Percentiles rank a stretch among this genome's conserved stretches.
Conservation (phyloP, 805 yeast genomes). For the Wickerhamiella siamensis region DNA sequence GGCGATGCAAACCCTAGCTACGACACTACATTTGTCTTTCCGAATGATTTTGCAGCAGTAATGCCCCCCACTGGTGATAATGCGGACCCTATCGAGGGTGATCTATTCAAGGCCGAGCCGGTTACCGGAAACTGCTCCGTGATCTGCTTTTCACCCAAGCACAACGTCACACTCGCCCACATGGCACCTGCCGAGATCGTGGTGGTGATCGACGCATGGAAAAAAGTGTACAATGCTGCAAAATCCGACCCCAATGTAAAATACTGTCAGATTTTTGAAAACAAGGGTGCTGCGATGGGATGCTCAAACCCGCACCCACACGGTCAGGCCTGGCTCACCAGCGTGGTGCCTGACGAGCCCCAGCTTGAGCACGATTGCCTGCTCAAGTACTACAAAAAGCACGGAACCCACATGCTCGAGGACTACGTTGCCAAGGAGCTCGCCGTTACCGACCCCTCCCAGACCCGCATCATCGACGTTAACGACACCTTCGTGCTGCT, state of each 20-base stretch:
- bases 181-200: constrained; percentile 35
- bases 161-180: constrained; percentile 48
- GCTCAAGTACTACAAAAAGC: constrained; percentile 31
- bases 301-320: constrained; percentile 75
- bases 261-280: constrained; percentile 61
- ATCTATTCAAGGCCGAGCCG: constrained; percentile 40
- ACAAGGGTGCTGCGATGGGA: constrained; percentile 70
- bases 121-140: constrained; percentile 58
- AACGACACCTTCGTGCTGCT: constrained; percentile 53
- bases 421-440: constrained; percentile 49
- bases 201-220: constrained; percentile 49
- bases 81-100: constrained; percentile 22
- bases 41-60: constrained; percentile 62
- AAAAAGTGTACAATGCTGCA: constrained; percentile 34
- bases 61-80: constrained; percentile 19
- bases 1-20: constrained; percentile 47
- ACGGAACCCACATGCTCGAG: constrained; percentile 38
- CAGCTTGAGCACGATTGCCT: constrained; percentile 40
- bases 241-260: constrained; percentile 28
- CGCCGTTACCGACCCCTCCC: constrained; percentile 13
- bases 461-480: constrained; percentile 38
- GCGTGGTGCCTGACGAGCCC: constrained; percentile 52
- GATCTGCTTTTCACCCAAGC: constrained; percentile 59
- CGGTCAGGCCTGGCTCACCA: constrained; percentile 69
- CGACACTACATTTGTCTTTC: constrained; percentile 42